These are phyloP conservation scores for Fusarium algeriense DNA, from an alignment of 2,329 filamentous ascomycete species.

Conservation along the genomic window DNA sequence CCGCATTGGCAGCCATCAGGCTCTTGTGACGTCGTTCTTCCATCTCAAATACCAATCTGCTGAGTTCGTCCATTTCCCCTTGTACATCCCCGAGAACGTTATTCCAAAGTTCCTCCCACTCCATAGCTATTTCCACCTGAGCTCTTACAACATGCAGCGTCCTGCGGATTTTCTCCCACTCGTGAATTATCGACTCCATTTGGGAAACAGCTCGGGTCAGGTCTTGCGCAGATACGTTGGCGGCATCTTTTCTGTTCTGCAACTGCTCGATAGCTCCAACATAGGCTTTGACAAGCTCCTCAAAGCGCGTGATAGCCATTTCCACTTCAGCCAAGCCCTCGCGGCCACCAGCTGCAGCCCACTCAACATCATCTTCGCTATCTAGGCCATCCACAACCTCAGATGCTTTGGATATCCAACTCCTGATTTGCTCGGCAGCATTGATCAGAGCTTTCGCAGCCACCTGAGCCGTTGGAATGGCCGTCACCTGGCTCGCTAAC, in stretches of 20 bases:
- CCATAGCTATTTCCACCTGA: conserved; percentile 97
- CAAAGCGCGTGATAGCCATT: conserved; percentile 83
- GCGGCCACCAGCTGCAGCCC: conserved; percentile 88
- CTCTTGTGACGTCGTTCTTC: conserved; percentile 92
- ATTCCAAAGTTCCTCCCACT: conserved; percentile 98
- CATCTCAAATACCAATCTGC: conserved; percentile 93
- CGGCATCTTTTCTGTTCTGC: conserved; percentile 82
- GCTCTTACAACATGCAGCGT: conserved; percentile 84
- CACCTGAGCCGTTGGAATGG: conserved; percentile 86
- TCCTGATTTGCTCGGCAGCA: conserved; percentile 90
- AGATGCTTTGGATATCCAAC: conserved; percentile 93
- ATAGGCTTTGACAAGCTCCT: conserved; percentile 91
- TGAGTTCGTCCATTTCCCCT: conserved; percentile 83
- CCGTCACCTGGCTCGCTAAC: conserved; percentile 83
- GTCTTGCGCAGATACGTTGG: conserved; percentile 75
- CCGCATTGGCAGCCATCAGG: conserved; percentile 72
- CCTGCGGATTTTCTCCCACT: conserved; percentile 85
- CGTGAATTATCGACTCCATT: conserved; percentile 87
- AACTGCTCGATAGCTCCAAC: conserved; percentile 94
- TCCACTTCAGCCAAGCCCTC: conserved; percentile 82
- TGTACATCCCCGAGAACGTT: conserved; percentile 93
- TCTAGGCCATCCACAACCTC: conserved; percentile 91
- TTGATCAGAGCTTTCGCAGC: conserved; percentile 86
- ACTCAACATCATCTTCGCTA: conserved; percentile 97
- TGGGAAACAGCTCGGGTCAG: conserved; percentile 82